These are phyloP conservation scores for Pseudogymnoascus sp. DNA, from an alignment of 2,329 filamentous ascomycete species.

Conservation along the genomic window DNA sequence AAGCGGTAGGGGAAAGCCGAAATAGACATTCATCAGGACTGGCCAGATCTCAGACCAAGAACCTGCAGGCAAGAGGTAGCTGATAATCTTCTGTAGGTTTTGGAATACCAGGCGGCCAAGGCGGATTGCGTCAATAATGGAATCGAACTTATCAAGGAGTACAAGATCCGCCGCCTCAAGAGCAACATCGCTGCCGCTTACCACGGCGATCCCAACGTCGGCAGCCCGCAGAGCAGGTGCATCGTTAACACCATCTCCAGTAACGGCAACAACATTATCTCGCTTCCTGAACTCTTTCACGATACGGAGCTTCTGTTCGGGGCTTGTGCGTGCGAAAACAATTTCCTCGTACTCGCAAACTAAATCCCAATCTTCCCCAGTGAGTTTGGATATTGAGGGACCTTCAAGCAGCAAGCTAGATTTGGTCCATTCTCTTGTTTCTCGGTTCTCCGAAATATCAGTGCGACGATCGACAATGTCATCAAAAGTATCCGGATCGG, in stretches of 20 bases:
- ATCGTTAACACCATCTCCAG: conserved; percentile 41
- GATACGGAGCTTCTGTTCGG: conserved; percentile 37
- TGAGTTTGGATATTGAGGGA: conserved; percentile 19
- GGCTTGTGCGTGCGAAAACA: conserved; percentile 36
- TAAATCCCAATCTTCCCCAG: conserved; percentile 36
- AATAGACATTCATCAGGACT: conserved; percentile 47
- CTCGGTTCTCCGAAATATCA: conserved; percentile 4
- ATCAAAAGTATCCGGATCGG: conserved; percentile 34
- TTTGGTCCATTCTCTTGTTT: neutral
- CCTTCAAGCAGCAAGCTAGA: conserved; percentile 19
- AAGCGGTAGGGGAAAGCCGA: conserved; percentile 44
- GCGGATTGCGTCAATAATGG: conserved; percentile 63
- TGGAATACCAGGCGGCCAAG: conserved; percentile 73
- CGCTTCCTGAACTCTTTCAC: conserved; percentile 34
- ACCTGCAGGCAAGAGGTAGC: conserved; percentile 47
- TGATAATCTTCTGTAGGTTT: conserved; percentile 64
- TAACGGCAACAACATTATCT: conserved; percentile 38
- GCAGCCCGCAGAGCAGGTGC: conserved; percentile 49
- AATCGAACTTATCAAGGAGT: conserved; percentile 60
- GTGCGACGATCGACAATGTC: conserved; percentile 17
- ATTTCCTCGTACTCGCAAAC: conserved; percentile 46
- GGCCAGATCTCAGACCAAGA: conserved; percentile 52
- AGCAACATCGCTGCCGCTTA: conserved; percentile 51
- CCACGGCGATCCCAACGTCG: conserved; percentile 53
- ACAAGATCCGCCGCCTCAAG: conserved; percentile 58